A percentile compares a stretch with the other conserved stretches of the same genome.
Evolutionary conservation across 805 yeast genomes (phyloP).

Genomic region (Wickerhamomyces tratensis): DNA sequence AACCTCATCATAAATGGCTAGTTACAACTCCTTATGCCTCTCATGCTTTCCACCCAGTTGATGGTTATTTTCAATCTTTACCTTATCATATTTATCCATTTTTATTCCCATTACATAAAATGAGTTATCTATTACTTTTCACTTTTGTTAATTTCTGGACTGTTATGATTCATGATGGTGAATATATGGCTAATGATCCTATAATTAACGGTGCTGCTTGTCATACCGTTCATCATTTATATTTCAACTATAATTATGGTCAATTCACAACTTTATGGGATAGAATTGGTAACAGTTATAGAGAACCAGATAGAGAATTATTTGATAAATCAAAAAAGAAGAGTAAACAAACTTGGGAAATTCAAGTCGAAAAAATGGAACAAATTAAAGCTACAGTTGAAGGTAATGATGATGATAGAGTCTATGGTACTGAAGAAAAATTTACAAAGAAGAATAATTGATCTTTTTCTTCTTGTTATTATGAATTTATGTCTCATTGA

Average conservation of each 20-base stretch:
- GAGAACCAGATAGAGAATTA: constrained; percentile 82
- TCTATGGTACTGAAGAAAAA: constrained; percentile 45
- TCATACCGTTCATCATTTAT: constrained; percentile 93
- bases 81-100: constrained; percentile 93
- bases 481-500: no score
- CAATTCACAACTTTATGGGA: constrained; percentile 99
- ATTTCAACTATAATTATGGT: constrained; percentile 97
- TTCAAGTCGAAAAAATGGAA: constrained; percentile 70
- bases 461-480: no score
- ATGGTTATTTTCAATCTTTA: constrained; percentile 86
- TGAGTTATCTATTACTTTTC: constrained; percentile 72
- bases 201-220: constrained; percentile 96
- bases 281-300: constrained; percentile 86
- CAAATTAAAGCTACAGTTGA: constrained; percentile 71
- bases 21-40: constrained; percentile 98
- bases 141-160: constrained; percentile 96
- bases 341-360: constrained; percentile 53
- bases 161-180: constrained; percentile 97
- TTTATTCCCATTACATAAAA: constrained; percentile 85
- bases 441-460: no score
- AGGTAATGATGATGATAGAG: constrained; percentile 67
- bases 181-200: constrained; percentile 87
- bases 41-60: constrained; percentile 97
- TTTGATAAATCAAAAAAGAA: constrained; percentile 56
- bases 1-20: constrained; percentile 99